Evolutionary conservation across 306 rosid genomes (phyloP).

Genomic region (Lathyrus aphaca): DNA sequence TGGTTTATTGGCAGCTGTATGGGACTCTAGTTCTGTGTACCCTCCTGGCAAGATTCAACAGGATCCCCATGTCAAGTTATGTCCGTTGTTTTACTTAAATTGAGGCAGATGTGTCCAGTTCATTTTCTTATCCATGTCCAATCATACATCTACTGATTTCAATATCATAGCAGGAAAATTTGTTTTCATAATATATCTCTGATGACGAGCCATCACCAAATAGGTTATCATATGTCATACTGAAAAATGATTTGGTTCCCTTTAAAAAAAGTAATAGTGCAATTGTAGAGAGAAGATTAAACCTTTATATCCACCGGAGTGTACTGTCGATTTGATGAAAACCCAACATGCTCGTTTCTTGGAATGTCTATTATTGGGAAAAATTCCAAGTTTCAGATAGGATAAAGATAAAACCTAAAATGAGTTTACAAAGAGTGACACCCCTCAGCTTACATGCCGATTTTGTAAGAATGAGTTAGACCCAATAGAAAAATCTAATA

Average conservation of each 20-base stretch:
- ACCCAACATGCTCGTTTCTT: too few species aligned
- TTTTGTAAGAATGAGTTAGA: too few species aligned
- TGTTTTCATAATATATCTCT: slow-evolving; percentile 25
- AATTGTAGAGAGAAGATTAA: neutral
- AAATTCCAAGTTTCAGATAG: too few species aligned
- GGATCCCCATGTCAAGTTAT: slow-evolving; percentile 6
- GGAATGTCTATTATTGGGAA: too few species aligned
- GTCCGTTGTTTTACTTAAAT: slow-evolving; percentile 4
- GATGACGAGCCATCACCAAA: slow-evolving; percentile 20
- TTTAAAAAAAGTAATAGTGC: slow-evolving; percentile 11
- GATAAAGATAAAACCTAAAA: too few species aligned
- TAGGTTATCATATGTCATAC: slow-evolving; percentile 19
- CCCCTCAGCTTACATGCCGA: too few species aligned
- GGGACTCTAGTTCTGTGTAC: slow-evolving; percentile 24
- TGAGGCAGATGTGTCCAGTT: slow-evolving; percentile 17
- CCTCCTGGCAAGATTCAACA: slow-evolving; percentile 5
- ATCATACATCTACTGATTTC: slow-evolving; percentile 27
- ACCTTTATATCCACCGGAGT: too few species aligned
- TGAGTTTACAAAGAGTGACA: too few species aligned
- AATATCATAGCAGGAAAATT: neutral
- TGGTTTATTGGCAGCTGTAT: neutral
- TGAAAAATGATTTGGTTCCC: slow-evolving; percentile 20
- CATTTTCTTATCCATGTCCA: slow-evolving; percentile 17
- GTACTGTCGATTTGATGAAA: too few species aligned
- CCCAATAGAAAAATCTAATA: too few species aligned